These are phyloP conservation scores for Scutellaria baicalensis DNA, from an alignment of 257 asterid genomes.

Conservation along the genomic window DNA sequence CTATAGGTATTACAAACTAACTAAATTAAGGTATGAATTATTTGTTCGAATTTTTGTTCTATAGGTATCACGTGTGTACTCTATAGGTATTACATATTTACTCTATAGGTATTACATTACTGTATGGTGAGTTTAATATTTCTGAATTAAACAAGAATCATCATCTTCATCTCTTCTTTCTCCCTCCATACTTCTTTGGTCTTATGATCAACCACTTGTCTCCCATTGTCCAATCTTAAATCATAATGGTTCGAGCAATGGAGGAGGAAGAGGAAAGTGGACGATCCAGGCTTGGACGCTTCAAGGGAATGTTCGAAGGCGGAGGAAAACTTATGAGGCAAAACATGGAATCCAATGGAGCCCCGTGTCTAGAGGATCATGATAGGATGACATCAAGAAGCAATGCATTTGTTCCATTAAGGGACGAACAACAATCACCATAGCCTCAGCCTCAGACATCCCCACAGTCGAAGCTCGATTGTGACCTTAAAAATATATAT, in stretches of 20 bases:
- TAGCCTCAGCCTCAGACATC: neutral
- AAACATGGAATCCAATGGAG: conserved; percentile 2
- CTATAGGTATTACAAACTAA: no score
- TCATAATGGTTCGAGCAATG: conserved; percentile 16
- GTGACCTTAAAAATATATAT: no score
- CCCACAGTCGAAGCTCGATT: conserved; percentile 10
- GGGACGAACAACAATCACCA: conserved; percentile 2
- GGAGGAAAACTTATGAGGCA: conserved; percentile 15
- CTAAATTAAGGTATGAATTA: no score
- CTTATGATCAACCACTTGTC: neutral
- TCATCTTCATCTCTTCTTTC: neutral
- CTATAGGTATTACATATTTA: no score
- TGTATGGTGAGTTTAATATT: no score
- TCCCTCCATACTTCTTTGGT: neutral
- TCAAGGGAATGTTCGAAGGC: conserved; percentile 25
- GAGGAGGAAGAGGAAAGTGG: conserved; percentile 36
- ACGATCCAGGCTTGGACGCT: conserved; percentile 11
- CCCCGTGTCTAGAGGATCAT: conserved; percentile 1
- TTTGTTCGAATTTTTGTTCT: no score
- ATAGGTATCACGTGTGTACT: no score
- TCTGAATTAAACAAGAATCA: neutral
- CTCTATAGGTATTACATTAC: no score
- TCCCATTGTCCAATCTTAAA: neutral
- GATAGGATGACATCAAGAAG: conserved; percentile 21
- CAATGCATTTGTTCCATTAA: neutral